phyloP scores from a whole-genome alignment of 495 filamentous ascomycete genomes.

The Haplographium delicatum region DNA sequence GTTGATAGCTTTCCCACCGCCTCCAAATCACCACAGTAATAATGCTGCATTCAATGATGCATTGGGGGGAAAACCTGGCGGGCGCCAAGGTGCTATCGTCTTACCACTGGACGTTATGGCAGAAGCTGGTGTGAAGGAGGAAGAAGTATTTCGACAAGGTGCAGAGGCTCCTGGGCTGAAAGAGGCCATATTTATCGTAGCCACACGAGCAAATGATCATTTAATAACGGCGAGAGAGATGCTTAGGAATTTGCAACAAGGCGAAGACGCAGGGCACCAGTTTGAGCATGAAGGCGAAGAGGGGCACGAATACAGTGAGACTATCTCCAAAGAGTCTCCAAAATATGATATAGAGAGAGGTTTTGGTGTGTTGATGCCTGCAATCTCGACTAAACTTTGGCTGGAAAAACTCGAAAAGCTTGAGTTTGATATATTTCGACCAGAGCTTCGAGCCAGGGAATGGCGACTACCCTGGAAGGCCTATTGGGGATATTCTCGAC shows the following conservation, averaged over 20 bases:
- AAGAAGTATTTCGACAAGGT: conserved; percentile 80
- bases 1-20: conserved; percentile 70
- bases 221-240: conserved; percentile 90
- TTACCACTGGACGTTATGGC: conserved; percentile 91
- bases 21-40: conserved; percentile 50
- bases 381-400: conserved; percentile 72
- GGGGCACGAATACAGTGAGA: conserved; percentile 57
- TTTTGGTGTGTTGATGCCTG: conserved; percentile 76
- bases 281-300: conserved; percentile 81
- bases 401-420: conserved; percentile 66
- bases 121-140: conserved; percentile 69
- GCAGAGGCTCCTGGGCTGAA: conserved; percentile 69
- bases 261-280: conserved; percentile 69
- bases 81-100: conserved; percentile 60
- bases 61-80: conserved; percentile 26
- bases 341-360: conserved; percentile 55
- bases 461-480: conserved; percentile 88
- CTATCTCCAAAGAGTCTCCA: conserved; percentile 26
- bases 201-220: conserved; percentile 91
- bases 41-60: conserved; percentile 32
- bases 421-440: conserved; percentile 79
- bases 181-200: conserved; percentile 88
- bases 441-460: conserved; percentile 58
- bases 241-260: conserved; percentile 70
- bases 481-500: conserved; percentile 54